Base-by-base conservation (phyloP, 2,329 filamentous ascomycete species). In the Penicillium palitans region DNA sequence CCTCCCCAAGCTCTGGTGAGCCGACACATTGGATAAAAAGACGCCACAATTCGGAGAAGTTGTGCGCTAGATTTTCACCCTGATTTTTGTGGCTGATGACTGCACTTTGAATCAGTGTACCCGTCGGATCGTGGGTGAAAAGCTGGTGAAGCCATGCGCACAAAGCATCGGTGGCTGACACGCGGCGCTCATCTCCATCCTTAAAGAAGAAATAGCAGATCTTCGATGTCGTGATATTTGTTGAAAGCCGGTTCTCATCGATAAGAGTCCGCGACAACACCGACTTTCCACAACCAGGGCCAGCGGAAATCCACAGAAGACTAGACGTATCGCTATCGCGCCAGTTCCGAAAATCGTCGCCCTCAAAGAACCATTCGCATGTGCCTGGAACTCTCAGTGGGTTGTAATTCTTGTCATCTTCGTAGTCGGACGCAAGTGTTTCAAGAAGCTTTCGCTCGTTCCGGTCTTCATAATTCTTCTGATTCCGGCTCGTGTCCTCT, bases 321-420 rank as follows among this genome's bases (percentile, higher is more conserved):
- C 19, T 42, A 24, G 40, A 42, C 8, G 6, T 2, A 12, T 42
- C 13, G 13, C 13, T 42, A 13, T 42, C 40, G 2, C 21, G 40
- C 40, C 40, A 42, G 21, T 42, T 33, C 3, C 60, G 9, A 5
- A 41, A 21, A 13, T 21, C 19, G 12, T 41, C 4, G 3, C 19
- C 39, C 19, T 21, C 10, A 13, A 21, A 74, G 53, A 76, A 70
- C 74, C 73, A 76, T 13, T 70, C 64, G 44, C 73, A 76, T 1
- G 74, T 77, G 10, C 67, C 72, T 0, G 39, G 1, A 1, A 74
- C 67, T 27, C 58, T 66, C n/a, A 17, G 3, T 6, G 65, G 68
- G 40, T 72, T 74, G 33, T 67, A 58, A 49, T 72, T 62, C 55
- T 71, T 76, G 31, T 69, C 55, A 6, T 48, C 52, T 57, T 68